Evolutionary conservation across 2,329 filamentous ascomycete genomes (phyloP).

Genomic region (Neonectria punicea): DNA sequence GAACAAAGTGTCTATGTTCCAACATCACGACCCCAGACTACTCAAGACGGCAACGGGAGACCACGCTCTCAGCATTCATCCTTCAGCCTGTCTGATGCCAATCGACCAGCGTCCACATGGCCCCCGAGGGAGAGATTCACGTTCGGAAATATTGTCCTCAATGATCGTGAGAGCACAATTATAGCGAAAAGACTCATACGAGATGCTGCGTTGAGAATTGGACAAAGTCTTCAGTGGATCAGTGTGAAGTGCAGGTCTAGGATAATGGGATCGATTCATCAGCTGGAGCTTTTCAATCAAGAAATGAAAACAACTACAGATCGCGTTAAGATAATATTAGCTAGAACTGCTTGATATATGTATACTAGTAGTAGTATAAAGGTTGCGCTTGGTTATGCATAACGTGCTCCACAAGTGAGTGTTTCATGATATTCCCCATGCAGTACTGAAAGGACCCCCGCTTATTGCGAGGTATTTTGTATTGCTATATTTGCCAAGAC

Average conservation of each 20-base stretch:
- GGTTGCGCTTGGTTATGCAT: not conserved
- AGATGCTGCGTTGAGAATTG: constrained; percentile 9
- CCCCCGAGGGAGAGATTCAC: not conserved
- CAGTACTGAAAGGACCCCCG: too few relatives aligned
- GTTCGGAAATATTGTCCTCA: constrained; percentile 4
- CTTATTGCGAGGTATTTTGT: too few relatives aligned
- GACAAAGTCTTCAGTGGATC: constrained; percentile 8
- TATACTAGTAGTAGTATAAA: not conserved
- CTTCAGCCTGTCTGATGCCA: not conserved
- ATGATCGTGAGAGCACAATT: constrained; percentile 8
- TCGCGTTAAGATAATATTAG: not conserved
- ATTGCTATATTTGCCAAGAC: too few relatives aligned
- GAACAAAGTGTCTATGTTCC: constrained; percentile 10
- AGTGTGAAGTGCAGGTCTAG: constrained; percentile 6
- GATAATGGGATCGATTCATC: not conserved
- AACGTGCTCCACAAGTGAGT: not conserved
- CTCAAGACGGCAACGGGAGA: constrained; percentile 3
- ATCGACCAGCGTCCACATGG: not conserved
- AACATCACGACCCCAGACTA: not conserved
- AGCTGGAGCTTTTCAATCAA: constrained; percentile 1
- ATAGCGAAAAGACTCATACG: constrained; percentile 9
- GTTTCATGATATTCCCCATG: not conserved
- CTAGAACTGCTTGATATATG: not conserved
- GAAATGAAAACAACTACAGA: not conserved
- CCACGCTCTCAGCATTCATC: constrained; percentile 2